Evolutionary conservation across 306 rosid genomes (phyloP).

Genomic region (Acacia melanoxylon): DNA sequence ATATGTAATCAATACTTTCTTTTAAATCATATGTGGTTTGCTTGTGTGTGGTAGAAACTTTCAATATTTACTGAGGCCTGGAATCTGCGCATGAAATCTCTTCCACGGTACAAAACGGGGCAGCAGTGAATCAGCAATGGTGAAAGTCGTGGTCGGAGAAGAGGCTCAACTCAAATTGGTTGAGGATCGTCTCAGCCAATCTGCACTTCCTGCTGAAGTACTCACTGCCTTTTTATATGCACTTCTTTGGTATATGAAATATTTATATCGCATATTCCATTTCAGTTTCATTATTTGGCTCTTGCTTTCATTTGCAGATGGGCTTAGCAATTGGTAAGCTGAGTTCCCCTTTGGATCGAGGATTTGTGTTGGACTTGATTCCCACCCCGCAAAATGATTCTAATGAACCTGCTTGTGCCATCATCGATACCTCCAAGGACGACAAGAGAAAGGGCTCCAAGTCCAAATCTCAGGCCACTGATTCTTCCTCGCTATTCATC

Average conservation of each 20-base stretch:
- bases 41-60: no score
- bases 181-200: constrained; percentile 76
- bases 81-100: no score
- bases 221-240: background rate
- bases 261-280: background rate
- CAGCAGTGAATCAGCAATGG: constrained; percentile 45
- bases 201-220: constrained; percentile 61
- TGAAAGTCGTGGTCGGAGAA: constrained; percentile 86
- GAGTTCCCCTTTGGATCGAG: constrained; percentile 71
- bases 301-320: constrained; percentile 49
- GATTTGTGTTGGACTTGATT: constrained; percentile 71
- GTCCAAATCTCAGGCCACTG: constrained; percentile 53
- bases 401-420: constrained; percentile 58
- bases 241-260: background rate
- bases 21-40: no score
- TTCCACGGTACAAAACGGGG: background rate
- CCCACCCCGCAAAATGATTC: constrained; percentile 83
- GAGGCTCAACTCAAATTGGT: constrained; percentile 65
- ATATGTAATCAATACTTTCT: no score
- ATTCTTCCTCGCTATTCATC: constrained; percentile 61
- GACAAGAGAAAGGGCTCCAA: constrained; percentile 68
- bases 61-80: no score
- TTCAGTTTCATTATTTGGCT: background rate
- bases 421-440: constrained; percentile 51
- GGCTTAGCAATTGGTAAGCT: constrained; percentile 81